Conservation (phyloP, 495 filamentous ascomycete genomes). For the Lophium mytilinum region DNA sequence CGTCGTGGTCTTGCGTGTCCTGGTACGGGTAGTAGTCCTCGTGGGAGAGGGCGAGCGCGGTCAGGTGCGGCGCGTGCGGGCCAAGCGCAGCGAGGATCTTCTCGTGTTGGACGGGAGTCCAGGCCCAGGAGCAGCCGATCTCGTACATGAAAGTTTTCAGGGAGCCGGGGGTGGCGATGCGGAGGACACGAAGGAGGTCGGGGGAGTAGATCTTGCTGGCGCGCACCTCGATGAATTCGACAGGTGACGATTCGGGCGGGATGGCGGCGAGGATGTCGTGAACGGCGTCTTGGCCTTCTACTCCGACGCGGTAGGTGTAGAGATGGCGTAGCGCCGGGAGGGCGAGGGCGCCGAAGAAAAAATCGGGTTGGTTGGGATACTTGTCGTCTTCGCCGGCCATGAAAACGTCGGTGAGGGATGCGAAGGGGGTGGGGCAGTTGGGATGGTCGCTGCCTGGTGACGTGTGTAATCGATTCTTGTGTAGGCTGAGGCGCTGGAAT, state of each 20-base stretch:
- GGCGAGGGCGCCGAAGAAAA: neutral
- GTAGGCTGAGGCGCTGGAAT: neutral
- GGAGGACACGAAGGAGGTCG: neutral
- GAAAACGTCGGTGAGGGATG: neutral
- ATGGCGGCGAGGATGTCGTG: neutral
- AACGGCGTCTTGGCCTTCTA: neutral
- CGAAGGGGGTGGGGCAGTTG: neutral
- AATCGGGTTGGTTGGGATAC: neutral
- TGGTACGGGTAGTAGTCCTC: conserved; percentile 8
- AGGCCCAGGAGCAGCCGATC: neutral
- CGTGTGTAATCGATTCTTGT: neutral
- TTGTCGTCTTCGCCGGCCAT: neutral
- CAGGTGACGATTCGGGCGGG: neutral
- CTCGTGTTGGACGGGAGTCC: neutral
- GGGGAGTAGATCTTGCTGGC: neutral
- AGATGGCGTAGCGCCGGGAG: neutral
- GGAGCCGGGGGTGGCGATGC: neutral
- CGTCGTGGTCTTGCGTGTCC: neutral
- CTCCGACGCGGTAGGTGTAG: neutral
- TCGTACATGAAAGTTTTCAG: conserved; percentile 2
- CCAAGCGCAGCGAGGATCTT: neutral
- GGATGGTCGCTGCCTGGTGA: neutral
- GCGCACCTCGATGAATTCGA: neutral
- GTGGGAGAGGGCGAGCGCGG: neutral
- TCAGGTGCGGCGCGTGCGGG: neutral